Conservation (phyloP, 768 basidiomycete species). For the Suillus subaureus region DNA sequence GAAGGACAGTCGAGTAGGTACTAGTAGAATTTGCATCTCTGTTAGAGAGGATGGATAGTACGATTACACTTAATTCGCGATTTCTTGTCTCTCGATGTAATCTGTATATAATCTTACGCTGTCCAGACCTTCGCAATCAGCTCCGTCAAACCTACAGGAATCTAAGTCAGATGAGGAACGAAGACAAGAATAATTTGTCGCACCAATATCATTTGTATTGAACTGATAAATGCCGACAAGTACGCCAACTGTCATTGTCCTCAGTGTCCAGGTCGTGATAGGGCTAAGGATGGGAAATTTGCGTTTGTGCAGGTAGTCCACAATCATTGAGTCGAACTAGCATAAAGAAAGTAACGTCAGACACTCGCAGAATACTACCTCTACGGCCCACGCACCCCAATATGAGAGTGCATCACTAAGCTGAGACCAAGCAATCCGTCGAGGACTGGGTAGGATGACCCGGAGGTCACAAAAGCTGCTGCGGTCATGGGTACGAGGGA, state of each 20-base stretch:
- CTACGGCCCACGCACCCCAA: conserved; percentile 67
- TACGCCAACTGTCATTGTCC: conserved; percentile 76
- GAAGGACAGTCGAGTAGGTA: conserved; percentile 23
- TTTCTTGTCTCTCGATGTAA: neutral
- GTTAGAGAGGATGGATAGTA: conserved; percentile 14
- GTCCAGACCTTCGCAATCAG: conserved; percentile 82
- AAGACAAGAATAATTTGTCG: conserved; percentile 32
- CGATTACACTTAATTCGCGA: conserved; percentile 12
- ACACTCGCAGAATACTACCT: neutral
- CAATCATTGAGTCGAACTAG: conserved; percentile 75
- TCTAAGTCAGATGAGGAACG: neutral
- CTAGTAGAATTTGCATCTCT: conserved; percentile 19
- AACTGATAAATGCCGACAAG: conserved; percentile 95
- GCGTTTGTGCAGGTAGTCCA: conserved; percentile 91
- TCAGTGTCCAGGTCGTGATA: conserved; percentile 71
- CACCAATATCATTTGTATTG: conserved; percentile 98
- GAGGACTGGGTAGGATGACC: conserved; percentile 76
- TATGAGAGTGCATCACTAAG: conserved; percentile 93
- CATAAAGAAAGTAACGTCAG: conserved; percentile 1
- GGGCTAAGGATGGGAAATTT: conserved; percentile 89
- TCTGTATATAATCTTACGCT: conserved; percentile 46
- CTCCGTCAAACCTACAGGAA: conserved; percentile 74
- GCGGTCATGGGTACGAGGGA: conserved; percentile 88
- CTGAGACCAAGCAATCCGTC: conserved; percentile 89
- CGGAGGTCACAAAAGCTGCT: conserved; percentile 83